These are phyloP conservation scores for Blepharisma japonicum DNA, from an alignment of 73 alveolate genomes.

Conservation along the genomic window DNA sequence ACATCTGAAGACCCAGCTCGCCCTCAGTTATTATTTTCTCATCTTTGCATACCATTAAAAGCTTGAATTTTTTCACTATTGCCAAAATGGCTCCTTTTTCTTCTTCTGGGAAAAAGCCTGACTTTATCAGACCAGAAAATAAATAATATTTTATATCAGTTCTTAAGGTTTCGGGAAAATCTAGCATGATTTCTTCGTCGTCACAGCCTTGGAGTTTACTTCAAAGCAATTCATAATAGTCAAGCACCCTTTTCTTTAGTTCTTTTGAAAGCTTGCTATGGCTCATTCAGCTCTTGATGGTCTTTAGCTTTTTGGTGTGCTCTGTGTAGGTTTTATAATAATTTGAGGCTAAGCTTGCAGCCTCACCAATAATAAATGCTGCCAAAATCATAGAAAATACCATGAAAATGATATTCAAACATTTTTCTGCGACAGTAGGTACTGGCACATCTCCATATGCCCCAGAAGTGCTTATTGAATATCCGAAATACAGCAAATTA, in stretches of 20 bases:
- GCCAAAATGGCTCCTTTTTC: constrained; percentile 47
- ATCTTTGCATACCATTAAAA: constrained; percentile 37
- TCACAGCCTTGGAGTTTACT: constrained; percentile 51
- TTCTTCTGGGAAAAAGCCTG: constrained; percentile 47
- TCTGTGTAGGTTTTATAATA: constrained; percentile 40
- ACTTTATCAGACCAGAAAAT: background rate
- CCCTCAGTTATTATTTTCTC: constrained; percentile 53
- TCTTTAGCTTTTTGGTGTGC: constrained; percentile 29
- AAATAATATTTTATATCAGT: constrained; percentile 27
- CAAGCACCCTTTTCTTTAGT: constrained; percentile 39
- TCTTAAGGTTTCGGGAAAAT: constrained; percentile 45
- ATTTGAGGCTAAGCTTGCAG: constrained; percentile 38
- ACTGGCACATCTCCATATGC: constrained; percentile 61
- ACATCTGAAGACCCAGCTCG: constrained; percentile 59
- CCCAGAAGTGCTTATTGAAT: constrained; percentile 48
- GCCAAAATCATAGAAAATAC: constrained; percentile 39
- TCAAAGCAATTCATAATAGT: constrained; percentile 45
- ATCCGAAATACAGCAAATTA: constrained; percentile 38
- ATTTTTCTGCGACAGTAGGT: constrained; percentile 45
- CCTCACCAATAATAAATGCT: constrained; percentile 59
- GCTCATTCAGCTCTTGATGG: constrained; percentile 38
- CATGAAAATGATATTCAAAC: constrained; percentile 39
- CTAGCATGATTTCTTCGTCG: constrained; percentile 40
- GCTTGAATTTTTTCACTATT: constrained; percentile 35
- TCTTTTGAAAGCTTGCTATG: constrained; percentile 31